phyloP scores from a whole-genome alignment of 1,284 basidiomycete species.

The Cutaneotrichosporon arboriforme region DNA sequence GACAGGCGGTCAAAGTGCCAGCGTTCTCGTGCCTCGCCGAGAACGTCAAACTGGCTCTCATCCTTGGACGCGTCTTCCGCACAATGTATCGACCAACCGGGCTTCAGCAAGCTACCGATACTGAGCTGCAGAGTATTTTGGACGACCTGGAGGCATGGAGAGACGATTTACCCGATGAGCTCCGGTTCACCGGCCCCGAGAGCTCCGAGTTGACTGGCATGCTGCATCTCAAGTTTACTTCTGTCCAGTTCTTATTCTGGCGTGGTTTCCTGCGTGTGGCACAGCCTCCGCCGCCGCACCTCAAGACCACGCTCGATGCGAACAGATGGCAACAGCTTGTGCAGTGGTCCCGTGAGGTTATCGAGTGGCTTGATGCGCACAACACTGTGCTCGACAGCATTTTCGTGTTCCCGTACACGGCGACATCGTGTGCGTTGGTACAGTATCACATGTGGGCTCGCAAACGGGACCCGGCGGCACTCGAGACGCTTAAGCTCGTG shows the following conservation, averaged over 20 bases:
- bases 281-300: constrained; percentile 74
- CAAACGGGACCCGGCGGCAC: constrained; percentile 66
- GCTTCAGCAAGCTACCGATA: constrained; percentile 71
- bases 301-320: constrained; percentile 74
- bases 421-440: constrained; percentile 82
- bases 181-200: constrained; percentile 65
- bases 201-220: constrained; percentile 57
- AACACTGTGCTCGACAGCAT: constrained; percentile 78
- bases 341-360: constrained; percentile 65
- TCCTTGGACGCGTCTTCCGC: constrained; percentile 81
- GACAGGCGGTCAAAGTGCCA: constrained; percentile 17
- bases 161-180: constrained; percentile 62
- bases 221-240: constrained; percentile 77
- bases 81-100: constrained; percentile 80
- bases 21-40: constrained; percentile 52
- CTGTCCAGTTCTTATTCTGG: constrained; percentile 70
- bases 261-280: constrained; percentile 92
- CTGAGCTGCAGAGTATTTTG: constrained; percentile 63
- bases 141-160: constrained; percentile 67
- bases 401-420: constrained; percentile 76
- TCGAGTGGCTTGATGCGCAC: constrained; percentile 82
- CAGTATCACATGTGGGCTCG: constrained; percentile 63
- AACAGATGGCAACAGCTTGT: constrained; percentile 73
- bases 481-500: constrained; percentile 67
- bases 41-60: constrained; percentile 76